Evolutionary conservation across 306 rosid genomes (phyloP).

Genomic region (Trifolium repens): DNA sequence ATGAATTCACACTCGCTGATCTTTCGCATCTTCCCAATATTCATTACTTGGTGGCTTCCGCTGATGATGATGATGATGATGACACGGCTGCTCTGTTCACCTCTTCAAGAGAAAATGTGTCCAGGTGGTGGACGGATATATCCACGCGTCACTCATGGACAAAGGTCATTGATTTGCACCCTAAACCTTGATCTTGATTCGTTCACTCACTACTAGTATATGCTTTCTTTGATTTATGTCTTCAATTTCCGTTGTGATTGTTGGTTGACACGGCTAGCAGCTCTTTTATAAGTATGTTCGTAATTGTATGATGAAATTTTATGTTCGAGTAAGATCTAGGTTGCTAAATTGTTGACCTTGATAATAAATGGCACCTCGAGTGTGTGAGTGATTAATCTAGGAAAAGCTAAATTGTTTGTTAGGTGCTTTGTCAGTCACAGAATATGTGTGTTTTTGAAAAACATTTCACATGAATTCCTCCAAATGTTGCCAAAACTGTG

Average conservation of each 20-base stretch:
- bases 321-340: too few species aligned
- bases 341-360: too few species aligned
- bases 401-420: too few species aligned
- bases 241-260: neutral
- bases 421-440: too few species aligned
- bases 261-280: neutral
- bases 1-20: constrained; percentile 81
- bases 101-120: constrained; percentile 52
- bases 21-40: constrained; percentile 89
- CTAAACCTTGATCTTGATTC: neutral
- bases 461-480: too few species aligned
- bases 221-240: neutral
- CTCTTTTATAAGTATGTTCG: neutral
- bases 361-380: too few species aligned
- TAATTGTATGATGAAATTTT: neutral
- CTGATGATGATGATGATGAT: constrained; percentile 43
- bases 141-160: constrained; percentile 74
- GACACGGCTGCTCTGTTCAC: constrained; percentile 48
- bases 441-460: too few species aligned
- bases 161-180: constrained; percentile 62
- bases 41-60: constrained; percentile 53
- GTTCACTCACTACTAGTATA: neutral
- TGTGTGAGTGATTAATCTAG: too few species aligned
- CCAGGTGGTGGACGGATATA: constrained; percentile 87
- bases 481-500: too few species aligned